phyloP scores from a whole-genome alignment of 768 basidiomycete species.

The Russula foetens region DNA sequence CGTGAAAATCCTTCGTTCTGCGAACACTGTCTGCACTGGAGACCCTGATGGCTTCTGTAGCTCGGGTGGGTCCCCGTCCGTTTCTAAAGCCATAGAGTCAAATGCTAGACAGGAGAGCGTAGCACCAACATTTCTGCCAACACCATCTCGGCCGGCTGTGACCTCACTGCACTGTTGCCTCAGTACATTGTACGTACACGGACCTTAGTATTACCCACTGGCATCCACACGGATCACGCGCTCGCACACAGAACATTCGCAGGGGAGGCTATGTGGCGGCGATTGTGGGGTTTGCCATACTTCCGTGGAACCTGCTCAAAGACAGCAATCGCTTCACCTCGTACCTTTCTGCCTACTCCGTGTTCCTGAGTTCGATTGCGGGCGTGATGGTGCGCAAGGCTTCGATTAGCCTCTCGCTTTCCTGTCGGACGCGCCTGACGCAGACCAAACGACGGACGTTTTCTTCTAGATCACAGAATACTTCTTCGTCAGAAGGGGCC shows the following conservation, averaged over 20 bases:
- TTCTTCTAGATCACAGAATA: constrained; percentile 60
- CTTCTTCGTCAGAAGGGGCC: constrained; percentile 62
- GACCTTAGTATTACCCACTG: neutral
- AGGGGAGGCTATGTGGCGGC: constrained; percentile 82
- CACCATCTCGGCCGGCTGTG: constrained; percentile 76
- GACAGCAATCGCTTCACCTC: constrained; percentile 70
- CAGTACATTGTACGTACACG: constrained; percentile 50
- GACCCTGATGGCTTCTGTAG: neutral
- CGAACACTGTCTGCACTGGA: neutral
- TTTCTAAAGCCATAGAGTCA: neutral
- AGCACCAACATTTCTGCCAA: constrained; percentile 80
- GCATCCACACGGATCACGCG: neutral
- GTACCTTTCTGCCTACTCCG: constrained; percentile 76
- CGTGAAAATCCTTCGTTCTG: neutral
- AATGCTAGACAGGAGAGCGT: constrained; percentile 1
- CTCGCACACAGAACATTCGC: constrained; percentile 54
- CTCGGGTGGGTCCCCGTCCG: constrained; percentile 20
- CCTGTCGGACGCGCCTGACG: neutral
- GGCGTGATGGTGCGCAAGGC: constrained; percentile 57
- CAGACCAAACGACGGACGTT: neutral
- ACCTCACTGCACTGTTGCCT: constrained; percentile 70
- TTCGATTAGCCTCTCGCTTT: neutral
- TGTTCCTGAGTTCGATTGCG: constrained; percentile 73
- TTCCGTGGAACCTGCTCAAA: constrained; percentile 70
- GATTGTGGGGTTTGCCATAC: constrained; percentile 64